Evolutionary conservation across 192 early-diverging fungal species (phyloP).

Genomic region (Coemansia reversa): DNA sequence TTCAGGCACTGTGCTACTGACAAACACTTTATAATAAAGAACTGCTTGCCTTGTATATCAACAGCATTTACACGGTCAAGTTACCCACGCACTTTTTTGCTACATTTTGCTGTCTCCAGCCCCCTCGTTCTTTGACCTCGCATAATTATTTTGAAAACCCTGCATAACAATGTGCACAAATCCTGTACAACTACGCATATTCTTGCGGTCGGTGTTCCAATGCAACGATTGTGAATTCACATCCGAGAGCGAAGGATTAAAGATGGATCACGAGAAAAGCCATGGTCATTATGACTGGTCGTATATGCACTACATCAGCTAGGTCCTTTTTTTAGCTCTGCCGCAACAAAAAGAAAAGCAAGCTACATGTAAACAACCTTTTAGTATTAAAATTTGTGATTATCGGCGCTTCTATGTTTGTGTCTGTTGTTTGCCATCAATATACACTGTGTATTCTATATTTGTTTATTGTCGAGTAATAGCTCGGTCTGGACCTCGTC

Average conservation of each 20-base stretch:
- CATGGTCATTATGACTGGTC: conserved; percentile 46
- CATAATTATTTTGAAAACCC: not conserved
- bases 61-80: not conserved
- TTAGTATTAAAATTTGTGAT: not conserved
- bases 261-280: conserved; percentile 24
- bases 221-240: conserved; percentile 46
- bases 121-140: not conserved
- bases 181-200: conserved; percentile 11
- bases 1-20: not conserved
- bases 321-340: not conserved
- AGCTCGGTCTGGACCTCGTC: not conserved
- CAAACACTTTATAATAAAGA: not conserved
- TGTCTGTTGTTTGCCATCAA: not conserved
- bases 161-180: conserved; percentile 20
- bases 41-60: not conserved
- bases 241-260: conserved; percentile 27
- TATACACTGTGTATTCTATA: conserved; percentile 3
- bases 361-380: not conserved
- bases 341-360: not conserved
- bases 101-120: not conserved
- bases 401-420: not conserved
- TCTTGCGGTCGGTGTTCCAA: conserved; percentile 38
- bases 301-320: conserved; percentile 50
- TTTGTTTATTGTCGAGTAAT: conserved; percentile 1
- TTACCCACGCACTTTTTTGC: not conserved